These are phyloP conservation scores for Uronychia setigera DNA, from an alignment of 73 alveolate species.

Conservation along the genomic window DNA sequence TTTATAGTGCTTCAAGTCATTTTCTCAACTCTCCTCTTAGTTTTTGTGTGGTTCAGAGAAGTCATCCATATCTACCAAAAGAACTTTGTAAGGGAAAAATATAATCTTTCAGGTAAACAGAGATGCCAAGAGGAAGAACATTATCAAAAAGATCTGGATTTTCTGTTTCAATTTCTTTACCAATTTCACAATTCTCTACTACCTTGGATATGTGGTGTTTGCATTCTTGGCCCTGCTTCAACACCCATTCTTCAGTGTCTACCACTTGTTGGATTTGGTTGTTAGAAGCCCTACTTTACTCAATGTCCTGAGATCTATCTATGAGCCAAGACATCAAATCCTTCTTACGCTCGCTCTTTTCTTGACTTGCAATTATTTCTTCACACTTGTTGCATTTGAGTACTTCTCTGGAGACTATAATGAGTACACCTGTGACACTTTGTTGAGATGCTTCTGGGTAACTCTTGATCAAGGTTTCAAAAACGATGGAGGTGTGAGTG, in stretches of 20 bases:
- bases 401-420: not conserved
- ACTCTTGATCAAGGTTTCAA: slow-evolving; percentile 47
- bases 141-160: not conserved
- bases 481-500: slow-evolving; percentile 45
- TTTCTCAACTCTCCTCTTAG: slow-evolving; percentile 12
- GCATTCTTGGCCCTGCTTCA: slow-evolving; percentile 29
- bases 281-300: slow-evolving; percentile 28
- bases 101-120: not conserved
- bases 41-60: slow-evolving; percentile 25
- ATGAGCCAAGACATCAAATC: slow-evolving; percentile 39
- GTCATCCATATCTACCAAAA: not conserved
- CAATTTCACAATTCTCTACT: slow-evolving; percentile 41
- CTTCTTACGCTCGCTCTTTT: slow-evolving; percentile 24
- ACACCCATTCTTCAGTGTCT: slow-evolving; percentile 30
- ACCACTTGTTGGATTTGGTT: slow-evolving; percentile 34
- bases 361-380: slow-evolving; percentile 29
- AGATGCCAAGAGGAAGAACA: not conserved
- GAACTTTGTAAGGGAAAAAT: not conserved
- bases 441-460: slow-evolving; percentile 33
- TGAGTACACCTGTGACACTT: slow-evolving; percentile 17
- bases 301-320: slow-evolving; percentile 39
- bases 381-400: slow-evolving; percentile 14
- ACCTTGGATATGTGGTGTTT: slow-evolving; percentile 43
- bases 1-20: not conserved
- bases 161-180: not conserved